These are phyloP conservation scores for Triangularia setosa DNA, from an alignment of 2,329 filamentous ascomycete genomes.

Conservation along the genomic window DNA sequence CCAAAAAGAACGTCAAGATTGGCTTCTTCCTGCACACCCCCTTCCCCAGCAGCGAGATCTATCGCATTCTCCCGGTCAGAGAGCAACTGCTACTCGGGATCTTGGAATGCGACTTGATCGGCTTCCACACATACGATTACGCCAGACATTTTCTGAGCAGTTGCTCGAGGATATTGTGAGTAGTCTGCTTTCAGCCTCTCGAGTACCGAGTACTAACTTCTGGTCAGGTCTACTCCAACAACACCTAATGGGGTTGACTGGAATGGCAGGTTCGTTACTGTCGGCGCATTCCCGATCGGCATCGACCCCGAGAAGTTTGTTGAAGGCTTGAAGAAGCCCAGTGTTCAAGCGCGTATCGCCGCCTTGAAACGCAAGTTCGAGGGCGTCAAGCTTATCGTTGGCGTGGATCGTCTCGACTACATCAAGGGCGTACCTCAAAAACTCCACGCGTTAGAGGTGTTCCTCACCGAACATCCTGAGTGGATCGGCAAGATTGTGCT, in stretches of 20 bases:
- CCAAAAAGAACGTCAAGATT: slow-evolving; percentile 90
- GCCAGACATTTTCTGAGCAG: slow-evolving; percentile 96
- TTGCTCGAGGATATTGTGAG: slow-evolving; percentile 86
- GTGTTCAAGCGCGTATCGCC: slow-evolving; percentile 82
- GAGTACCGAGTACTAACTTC: background rate
- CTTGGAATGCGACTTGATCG: slow-evolving; percentile 89
- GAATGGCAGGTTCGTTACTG: slow-evolving; percentile 80
- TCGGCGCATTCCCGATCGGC: slow-evolving; percentile 94
- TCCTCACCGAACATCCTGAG: slow-evolving; percentile 93
- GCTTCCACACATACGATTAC: slow-evolving; percentile 98
- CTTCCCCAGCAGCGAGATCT: slow-evolving; percentile 95
- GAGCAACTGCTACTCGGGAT: slow-evolving; percentile 84
- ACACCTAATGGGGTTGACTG: slow-evolving; percentile 93
- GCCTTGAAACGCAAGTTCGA: slow-evolving; percentile 86
- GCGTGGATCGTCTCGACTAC: slow-evolving; percentile 94
- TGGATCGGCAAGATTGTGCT: slow-evolving; percentile 98
- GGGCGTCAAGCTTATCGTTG: slow-evolving; percentile 92
- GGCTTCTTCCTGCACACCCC: slow-evolving; percentile 98
- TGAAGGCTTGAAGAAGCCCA: slow-evolving; percentile 78
- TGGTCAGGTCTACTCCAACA: slow-evolving; percentile 59
- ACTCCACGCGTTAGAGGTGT: slow-evolving; percentile 91
- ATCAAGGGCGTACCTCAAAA: slow-evolving; percentile 99
- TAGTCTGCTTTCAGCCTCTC: slow-evolving; percentile 15
- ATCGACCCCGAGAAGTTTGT: slow-evolving; percentile 97
- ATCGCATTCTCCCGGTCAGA: slow-evolving; percentile 88